A percentile compares a stretch with the other conserved stretches of the same genome.
phyloP scores from a whole-genome alignment of 768 basidiomycete species.

The Trichaptum fuscoviolaceum region DNA sequence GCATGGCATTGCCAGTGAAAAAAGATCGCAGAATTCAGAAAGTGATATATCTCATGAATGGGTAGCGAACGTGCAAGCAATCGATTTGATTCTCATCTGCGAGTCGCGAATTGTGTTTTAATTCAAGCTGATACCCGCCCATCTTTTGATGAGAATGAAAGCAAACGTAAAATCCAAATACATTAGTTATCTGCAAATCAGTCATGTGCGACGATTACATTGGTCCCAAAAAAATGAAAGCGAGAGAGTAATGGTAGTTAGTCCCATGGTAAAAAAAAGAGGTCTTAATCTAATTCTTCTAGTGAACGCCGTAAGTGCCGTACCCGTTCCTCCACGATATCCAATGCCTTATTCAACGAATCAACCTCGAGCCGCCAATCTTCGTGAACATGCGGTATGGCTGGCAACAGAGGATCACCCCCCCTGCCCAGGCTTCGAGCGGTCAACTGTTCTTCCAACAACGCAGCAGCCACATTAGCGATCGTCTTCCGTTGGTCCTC shows the following conservation, averaged over 20 bases:
- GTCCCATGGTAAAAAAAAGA: neutral
- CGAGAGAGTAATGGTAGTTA: neutral
- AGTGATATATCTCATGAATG: too few relatives aligned
- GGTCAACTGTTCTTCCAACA: conserved; percentile 62
- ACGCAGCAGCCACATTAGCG: conserved; percentile 61
- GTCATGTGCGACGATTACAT: neutral
- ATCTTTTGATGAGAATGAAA: neutral
- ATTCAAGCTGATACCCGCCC: too few relatives aligned
- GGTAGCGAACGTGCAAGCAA: too few relatives aligned
- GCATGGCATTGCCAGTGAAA: too few relatives aligned
- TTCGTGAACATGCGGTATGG: conserved; percentile 11
- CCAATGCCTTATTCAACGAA: conserved; percentile 45
- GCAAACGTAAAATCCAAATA: neutral
- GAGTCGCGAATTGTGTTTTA: too few relatives aligned
- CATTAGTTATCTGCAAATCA: neutral
- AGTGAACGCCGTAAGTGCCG: conserved; percentile 41
- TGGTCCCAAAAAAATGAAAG: neutral
- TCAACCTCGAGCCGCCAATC: conserved; percentile 44
- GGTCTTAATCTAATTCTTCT: conserved; percentile 24
- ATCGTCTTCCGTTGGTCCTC: conserved; percentile 75
- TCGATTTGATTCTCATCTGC: too few relatives aligned
- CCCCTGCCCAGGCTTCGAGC: conserved; percentile 34
- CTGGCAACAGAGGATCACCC: conserved; percentile 11
- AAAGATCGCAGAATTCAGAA: too few relatives aligned
- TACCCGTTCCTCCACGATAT: conserved; percentile 53